Base-by-base conservation (phyloP, 768 basidiomycete genomes). In the Cantharellus anzutake region DNA sequence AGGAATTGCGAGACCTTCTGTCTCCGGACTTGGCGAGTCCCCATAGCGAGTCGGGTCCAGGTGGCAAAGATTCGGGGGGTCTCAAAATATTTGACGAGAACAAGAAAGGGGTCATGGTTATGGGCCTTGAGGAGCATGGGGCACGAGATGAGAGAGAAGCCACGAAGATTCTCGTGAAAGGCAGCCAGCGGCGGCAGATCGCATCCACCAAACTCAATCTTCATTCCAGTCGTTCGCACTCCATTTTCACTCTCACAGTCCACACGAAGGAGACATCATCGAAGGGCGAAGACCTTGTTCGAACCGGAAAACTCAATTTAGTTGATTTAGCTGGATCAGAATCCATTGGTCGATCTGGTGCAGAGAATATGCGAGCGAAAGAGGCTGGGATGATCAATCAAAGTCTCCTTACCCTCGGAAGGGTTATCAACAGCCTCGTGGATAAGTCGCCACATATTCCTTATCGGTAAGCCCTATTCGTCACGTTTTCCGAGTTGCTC, bases 321-420 rank as follows among this genome's bases (percentile, higher is more conserved):
- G 96, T 99, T 58, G 96, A 99, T 68, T 74, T 99, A 60, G 96
- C 96, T 40, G 96, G 96, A 4, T 93, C 91, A 2, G 96, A 99
- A 71, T 97, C 96, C 65, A 93, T 99, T 67, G 93, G 92, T 5
- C 77, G 94, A 34, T 90, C 86, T 0, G 96, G 96, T 16, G 96
- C 96, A 2, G 90, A 92, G 68, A 88, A 96, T 66, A 91, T 88
- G 69, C 75, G 93, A 60, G 96, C 96, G 7, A 77, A 90, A 64
- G 96, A 99, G 68, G 96, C 96, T 1, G 96, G 96, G 5, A 96
- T 93, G 86, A 98, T 99, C 70, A 99, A 98, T 67, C 90, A 96
- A 71, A 93, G 89, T 67, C 74, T 99, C 56, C 75, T 99, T 2
- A 97, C 96, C n/a, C 80, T 99, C 11, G 96, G 96, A 0, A 75